Conservation (phyloP, 768 basidiomycete species). For the Hirschioporus abietinus region DNA sequence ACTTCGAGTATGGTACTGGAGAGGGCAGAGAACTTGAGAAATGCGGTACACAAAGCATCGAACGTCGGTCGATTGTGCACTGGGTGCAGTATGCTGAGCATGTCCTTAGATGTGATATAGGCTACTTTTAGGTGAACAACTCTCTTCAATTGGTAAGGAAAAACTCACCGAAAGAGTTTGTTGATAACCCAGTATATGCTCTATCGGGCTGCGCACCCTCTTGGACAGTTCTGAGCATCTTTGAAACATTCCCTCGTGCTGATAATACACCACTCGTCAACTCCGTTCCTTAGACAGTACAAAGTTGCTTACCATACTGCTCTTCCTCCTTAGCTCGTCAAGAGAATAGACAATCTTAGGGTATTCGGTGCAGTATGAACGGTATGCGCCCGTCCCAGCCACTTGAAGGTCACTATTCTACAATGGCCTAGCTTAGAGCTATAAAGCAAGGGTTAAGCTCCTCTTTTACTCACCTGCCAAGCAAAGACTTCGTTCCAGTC, state of each 20-base stretch:
- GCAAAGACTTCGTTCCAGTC: neutral
- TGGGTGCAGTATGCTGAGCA: neutral
- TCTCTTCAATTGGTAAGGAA: neutral
- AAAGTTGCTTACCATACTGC: neutral
- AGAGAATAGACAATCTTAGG: neutral
- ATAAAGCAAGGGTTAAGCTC: neutral
- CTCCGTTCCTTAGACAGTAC: no score
- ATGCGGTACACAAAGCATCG: conserved; percentile 30
- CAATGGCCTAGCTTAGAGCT: neutral
- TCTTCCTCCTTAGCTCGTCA: neutral
- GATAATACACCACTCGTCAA: no score
- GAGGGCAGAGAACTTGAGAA: conserved; percentile 26
- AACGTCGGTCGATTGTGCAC: conserved; percentile 15
- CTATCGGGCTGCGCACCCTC: neutral
- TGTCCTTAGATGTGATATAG: neutral
- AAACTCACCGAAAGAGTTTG: neutral
- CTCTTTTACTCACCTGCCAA: neutral
- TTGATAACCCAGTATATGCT: neutral
- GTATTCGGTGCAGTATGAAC: conserved; percentile 4
- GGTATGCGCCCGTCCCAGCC: neutral
- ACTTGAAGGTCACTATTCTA: neutral
- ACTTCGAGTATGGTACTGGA: conserved; percentile 34
- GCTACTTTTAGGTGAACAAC: neutral
- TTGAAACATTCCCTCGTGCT: neutral
- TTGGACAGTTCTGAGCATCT: neutral